Evolutionary conservation across 2,329 filamentous ascomycete genomes (phyloP), one percentile per base, ranked within the genome.

Genomic region (Ceratocystis lukuohia): DNA sequence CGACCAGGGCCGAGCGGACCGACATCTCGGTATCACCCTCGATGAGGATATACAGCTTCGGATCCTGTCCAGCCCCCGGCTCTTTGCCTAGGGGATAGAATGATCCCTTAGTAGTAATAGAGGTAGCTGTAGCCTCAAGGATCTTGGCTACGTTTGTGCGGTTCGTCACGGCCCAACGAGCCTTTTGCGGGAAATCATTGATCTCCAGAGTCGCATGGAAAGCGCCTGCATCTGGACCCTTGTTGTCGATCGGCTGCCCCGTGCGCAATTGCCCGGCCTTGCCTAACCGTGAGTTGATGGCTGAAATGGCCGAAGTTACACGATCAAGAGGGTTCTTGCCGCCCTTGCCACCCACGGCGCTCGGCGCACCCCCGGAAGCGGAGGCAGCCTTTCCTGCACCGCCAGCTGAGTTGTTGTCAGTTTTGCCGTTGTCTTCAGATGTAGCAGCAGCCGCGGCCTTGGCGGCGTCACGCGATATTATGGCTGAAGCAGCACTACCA

Each of bases 181-280:
- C 94, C 80, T 96, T 97, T 75, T 99, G 94, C 44, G 94, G 94
- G 76, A 97, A 97, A 77, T 99, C 94, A 76, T 99, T 99, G 83
- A 99, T 99, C 76, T 97, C 94, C 69, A 99, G 81, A 3, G 93
- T 97, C 17, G 94, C 92, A 75, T 99, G 94, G 82, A 91, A 99
- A 0, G 92, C 91, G 64, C 94, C 94, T 2, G 94, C 94, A 75
- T 99, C 94, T 0, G 94, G 94, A 0, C 94, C 94, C 76, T 96
- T 96, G 78, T 99, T 99, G 79, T 99, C 94, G 74, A 96, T 95
- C 6, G 94, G 91, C 69, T 96, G 92, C 15, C 94, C 94, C 3
- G 90, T 88, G 68, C 94, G 88, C 72, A 96, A 87, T 74, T 94
- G 88, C 45, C 92, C 92, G 44, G 91, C 90, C 71, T 91, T 90